These are phyloP conservation scores for Artemisia annua DNA, from an alignment of 129 eudicot genomes.

Conservation along the genomic window DNA sequence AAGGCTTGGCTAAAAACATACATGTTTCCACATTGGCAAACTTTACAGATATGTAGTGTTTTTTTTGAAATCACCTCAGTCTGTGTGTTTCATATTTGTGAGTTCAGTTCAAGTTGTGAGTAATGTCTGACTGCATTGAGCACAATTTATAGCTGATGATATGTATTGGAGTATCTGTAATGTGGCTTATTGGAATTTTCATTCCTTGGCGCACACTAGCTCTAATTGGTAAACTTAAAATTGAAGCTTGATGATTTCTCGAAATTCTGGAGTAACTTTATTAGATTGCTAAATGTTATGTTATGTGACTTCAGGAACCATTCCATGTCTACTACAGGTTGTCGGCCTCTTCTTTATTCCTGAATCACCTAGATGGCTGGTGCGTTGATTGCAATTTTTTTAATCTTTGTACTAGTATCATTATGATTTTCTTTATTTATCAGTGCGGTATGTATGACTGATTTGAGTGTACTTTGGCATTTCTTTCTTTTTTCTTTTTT, in stretches of 20 bases:
- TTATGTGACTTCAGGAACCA: constrained; percentile 46
- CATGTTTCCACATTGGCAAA: no score
- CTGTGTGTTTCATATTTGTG: background rate
- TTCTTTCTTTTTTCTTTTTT: background rate
- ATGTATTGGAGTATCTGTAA: constrained; percentile 64
- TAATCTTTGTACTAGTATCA: background rate
- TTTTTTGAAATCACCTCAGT: no score
- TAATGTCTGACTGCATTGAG: constrained; percentile 7
- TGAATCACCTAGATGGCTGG: constrained; percentile 98
- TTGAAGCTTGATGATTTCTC: background rate
- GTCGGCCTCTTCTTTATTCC: constrained; percentile 74
- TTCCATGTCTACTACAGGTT: constrained; percentile 72
- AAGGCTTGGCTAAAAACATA: no score
- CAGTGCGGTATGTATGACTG: background rate
- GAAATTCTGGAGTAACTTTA: constrained; percentile 17
- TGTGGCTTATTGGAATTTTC: constrained; percentile 65
- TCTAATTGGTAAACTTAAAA: constrained; percentile 48
- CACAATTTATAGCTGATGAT: constrained; percentile 7
- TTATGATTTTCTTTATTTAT: background rate
- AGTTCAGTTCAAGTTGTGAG: background rate
- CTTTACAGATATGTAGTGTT: no score
- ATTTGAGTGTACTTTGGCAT: background rate
- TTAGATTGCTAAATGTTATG: background rate
- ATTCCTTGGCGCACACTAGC: constrained; percentile 76
- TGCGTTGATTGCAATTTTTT: constrained; percentile 30